Evolutionary conservation across 2,329 filamentous ascomycete genomes (phyloP), one percentile per base, ranked within the genome.

Genomic region (Colletotrichum orbiculare): DNA sequence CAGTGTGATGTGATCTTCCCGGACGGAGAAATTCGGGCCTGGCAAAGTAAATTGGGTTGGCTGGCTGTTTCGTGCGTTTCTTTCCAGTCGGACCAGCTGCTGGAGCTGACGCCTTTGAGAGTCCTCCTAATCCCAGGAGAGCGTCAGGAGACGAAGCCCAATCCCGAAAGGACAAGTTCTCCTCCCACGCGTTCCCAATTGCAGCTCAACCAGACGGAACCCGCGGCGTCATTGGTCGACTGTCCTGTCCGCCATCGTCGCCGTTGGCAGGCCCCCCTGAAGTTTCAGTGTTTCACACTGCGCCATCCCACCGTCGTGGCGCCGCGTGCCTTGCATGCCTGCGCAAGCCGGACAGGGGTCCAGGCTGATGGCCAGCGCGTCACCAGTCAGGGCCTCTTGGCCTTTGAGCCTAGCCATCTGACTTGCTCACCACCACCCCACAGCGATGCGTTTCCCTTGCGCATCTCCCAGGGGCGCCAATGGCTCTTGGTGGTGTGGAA

Each of bases 261-360:
- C 57, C 49, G 43, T 50, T 65, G 58, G 62, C 50, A 62, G 42
- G 47, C 60, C 49, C 60, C 52, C 67, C 57, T 68, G 67, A 47
- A 48, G 60, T 67, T 67, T 67, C 65, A 62, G 64, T 54, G 67
- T 68, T 68, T 68, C 67, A 65, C 17, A 52, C 60, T 57, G 60
- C 49, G 60, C 65, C 65, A 57, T 65, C 56, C 65, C 60, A 64
- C 38, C 48, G 60, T 39, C 47, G 57, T 68, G 67, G 60, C 49
- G 64, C 58, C 39, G 37, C 41, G 17, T 48, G 58, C 62, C 62
- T 53, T 54, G 47, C 61, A 60, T 68, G 56, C 67, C 67, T 68
- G 67, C 67, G 67, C 67, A 67, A 68, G 67, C 47, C 35, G 62
- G 12, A n/a, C 46, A 37, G 35, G 62, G 35, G 62, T 62, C 62